phyloP scores from a whole-genome alignment of 768 basidiomycete species.

The Pisolithus sp. region DNA sequence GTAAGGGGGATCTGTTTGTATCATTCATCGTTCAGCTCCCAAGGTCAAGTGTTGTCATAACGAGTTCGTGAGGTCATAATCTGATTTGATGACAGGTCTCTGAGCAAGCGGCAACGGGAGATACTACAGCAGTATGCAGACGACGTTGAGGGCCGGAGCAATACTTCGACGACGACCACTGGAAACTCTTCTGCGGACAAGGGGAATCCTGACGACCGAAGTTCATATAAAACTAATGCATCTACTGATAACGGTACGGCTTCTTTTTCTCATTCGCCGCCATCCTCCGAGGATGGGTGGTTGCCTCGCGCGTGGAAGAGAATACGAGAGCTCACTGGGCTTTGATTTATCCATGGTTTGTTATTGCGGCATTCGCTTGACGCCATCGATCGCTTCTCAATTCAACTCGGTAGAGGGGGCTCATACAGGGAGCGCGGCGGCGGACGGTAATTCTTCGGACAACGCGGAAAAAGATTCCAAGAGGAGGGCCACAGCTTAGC shows the following conservation, averaged over 20 bases:
- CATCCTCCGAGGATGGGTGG: constrained; percentile 56
- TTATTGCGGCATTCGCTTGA: constrained; percentile 26
- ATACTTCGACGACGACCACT: constrained; percentile 9
- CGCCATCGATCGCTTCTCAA: constrained; percentile 22
- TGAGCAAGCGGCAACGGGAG: constrained; percentile 78
- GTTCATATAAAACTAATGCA: constrained; percentile 14
- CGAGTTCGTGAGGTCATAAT: neutral
- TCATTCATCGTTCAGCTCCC: constrained; percentile 85
- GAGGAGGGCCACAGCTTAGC: constrained; percentile 43
- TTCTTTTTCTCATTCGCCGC: constrained; percentile 54
- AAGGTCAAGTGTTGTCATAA: constrained; percentile 49
- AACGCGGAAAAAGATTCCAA: constrained; percentile 41
- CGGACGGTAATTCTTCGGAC: constrained; percentile 28
- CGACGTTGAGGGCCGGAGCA: constrained; percentile 73
- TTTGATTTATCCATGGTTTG: constrained; percentile 55
- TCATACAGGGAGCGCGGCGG: constrained; percentile 13
- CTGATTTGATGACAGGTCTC: constrained; percentile 45
- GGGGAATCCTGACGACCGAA: constrained; percentile 14
- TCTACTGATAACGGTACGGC: constrained; percentile 66
- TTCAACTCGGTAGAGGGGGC: constrained; percentile 22
- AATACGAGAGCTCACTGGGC: constrained; percentile 62
- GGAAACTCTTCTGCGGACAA: constrained; percentile 8
- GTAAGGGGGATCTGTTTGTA: constrained; percentile 83
- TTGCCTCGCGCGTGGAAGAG: constrained; percentile 62
- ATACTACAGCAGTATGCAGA: constrained; percentile 87